Conservation (phyloP, 805 yeast species). For the Yarrowia deformans region DNA sequence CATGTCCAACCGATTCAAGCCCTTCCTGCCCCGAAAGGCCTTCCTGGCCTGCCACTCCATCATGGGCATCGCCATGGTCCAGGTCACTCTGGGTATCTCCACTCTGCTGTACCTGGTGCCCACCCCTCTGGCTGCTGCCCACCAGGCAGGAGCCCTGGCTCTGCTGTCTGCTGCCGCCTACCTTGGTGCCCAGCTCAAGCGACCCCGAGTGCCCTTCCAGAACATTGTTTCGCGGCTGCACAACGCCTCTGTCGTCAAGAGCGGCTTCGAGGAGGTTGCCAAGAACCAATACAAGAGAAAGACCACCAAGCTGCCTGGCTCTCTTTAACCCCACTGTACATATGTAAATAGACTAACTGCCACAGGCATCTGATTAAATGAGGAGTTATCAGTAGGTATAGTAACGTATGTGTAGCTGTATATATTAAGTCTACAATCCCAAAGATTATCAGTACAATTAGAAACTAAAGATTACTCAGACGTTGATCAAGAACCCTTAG, state of each 20-base stretch:
- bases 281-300: constrained; percentile 38
- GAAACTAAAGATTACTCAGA: constrained; percentile 7
- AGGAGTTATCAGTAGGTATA: not conserved
- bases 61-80: constrained; percentile 84
- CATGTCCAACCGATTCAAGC: constrained; percentile 65
- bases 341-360: constrained; percentile 39
- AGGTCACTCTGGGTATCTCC: constrained; percentile 83
- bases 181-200: constrained; percentile 62
- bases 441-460: constrained; percentile 14
- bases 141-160: constrained; percentile 96
- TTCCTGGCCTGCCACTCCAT: constrained; percentile 65
- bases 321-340: constrained; percentile 32
- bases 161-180: constrained; percentile 80
- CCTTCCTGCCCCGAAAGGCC: constrained; percentile 63
- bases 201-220: constrained; percentile 56
- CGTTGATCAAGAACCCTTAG: not conserved
- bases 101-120: constrained; percentile 92
- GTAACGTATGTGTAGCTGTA: too few relatives aligned
- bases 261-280: constrained; percentile 34
- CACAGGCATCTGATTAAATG: not conserved
- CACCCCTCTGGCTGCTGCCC: constrained; percentile 89
- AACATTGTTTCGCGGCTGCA: constrained; percentile 37
- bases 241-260: constrained; percentile 31
- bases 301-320: constrained; percentile 35
- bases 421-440: not conserved